phyloP scores from a whole-genome alignment of 495 filamentous ascomycete species.

The Usnea hakonensis region DNA sequence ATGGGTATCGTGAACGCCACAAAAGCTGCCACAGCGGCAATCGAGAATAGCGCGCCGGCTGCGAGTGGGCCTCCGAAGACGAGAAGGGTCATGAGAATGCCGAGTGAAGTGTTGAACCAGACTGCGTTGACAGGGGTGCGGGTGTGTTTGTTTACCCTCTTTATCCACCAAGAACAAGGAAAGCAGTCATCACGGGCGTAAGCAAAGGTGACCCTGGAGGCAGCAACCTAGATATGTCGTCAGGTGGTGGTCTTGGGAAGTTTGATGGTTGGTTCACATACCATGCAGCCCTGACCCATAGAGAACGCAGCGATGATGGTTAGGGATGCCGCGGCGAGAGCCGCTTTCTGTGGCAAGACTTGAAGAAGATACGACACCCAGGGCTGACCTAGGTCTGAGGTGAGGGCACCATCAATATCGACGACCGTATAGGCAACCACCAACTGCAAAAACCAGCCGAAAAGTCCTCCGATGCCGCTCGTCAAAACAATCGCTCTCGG shows the following conservation, averaged over 20 bases:
- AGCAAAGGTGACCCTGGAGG: constrained; percentile 69
- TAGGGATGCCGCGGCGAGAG: constrained; percentile 58
- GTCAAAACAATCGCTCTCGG: constrained; percentile 74
- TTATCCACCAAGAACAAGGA: constrained; percentile 56
- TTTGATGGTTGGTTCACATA: not conserved
- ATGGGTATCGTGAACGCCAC: constrained; percentile 71
- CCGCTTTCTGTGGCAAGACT: constrained; percentile 55
- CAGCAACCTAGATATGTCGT: constrained; percentile 42
- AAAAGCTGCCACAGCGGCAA: constrained; percentile 68
- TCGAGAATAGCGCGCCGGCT: constrained; percentile 68
- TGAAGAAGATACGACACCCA: constrained; percentile 71
- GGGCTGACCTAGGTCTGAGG: constrained; percentile 62
- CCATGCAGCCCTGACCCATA: constrained; percentile 81
- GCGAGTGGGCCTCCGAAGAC: constrained; percentile 61
- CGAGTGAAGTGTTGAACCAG: constrained; percentile 61
- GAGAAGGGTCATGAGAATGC: constrained; percentile 56
- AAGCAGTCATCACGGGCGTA: constrained; percentile 77
- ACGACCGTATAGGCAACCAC: constrained; percentile 75
- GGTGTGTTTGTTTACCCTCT: constrained; percentile 57
- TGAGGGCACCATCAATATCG: constrained; percentile 54
- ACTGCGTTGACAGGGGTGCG: constrained; percentile 73
- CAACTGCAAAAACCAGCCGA: constrained; percentile 70
- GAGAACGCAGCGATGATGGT: constrained; percentile 72
- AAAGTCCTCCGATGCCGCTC: constrained; percentile 55
- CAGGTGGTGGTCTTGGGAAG: not conserved